Evolutionary conservation across 345 rosid genomes (phyloP), one percentile per base, ranked within the genome.

Genomic region (Barbarea vulgaris): DNA sequence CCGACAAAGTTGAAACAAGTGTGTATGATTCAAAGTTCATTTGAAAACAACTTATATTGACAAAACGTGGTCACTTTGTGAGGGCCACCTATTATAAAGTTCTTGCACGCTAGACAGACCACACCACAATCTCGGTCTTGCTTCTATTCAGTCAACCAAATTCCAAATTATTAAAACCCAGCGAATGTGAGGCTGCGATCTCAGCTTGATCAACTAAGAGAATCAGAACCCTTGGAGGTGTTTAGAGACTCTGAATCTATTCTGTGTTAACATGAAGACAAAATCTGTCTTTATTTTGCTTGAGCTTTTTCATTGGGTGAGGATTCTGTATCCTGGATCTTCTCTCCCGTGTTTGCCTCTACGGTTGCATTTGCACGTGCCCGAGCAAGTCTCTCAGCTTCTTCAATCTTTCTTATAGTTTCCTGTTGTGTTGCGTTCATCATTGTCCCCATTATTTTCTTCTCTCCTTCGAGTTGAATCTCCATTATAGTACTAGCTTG

Each of bases 401-500:
- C 87, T 61, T 78, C 85, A 67, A 77, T 84, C 80, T 89, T 89
- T 25, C 82, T 72, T 76, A 89, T 58, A 41, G 92, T 82, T 69
- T 87, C 86, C 58, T 75, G 65, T 64, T 89, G 92, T 86, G 93
- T 82, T 18, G 89, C 70, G 25, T 56, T 68, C 85, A 87, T 71
- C 98, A 87, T 84, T 70, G 85, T 85, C 63, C 79, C 85, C 96
- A 90, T 90, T 0, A 82, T 80, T 81, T 80, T 85, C 83, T 89
- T 93, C 85, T 95, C 96, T 19, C 90, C 87, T 19, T 95, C 92
- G 9, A 92, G 96, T 81, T 92, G 98, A 79, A 72, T 78, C 77
- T 92, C 88, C 93, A 92, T 84, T 81, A 95, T 50, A 11, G 70
- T 74, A 85, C 89, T 86, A 22, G 89, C 98, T 66, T 90, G 83